phyloP scores from a whole-genome alignment of 345 rosid species.

The Euphorbia tirucalli region DNA sequence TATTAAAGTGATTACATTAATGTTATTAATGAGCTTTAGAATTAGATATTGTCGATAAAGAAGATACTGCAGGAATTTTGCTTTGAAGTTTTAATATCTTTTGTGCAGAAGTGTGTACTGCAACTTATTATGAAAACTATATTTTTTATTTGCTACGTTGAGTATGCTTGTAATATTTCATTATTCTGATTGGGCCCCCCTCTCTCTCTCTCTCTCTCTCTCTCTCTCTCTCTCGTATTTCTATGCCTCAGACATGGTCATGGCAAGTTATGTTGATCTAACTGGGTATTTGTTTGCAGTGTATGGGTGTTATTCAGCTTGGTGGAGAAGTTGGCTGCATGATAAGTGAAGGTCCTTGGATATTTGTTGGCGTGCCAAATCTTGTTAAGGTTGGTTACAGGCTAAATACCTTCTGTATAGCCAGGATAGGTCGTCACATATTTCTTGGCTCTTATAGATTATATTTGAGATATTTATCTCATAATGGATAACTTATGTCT shows the following conservation, averaged over 20 bases:
- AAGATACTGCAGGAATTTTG: neutral
- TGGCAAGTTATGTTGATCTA: neutral
- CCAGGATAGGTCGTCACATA: constrained; percentile 3
- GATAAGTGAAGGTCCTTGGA: constrained; percentile 95
- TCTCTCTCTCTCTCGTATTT: neutral
- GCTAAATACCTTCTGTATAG: neutral
- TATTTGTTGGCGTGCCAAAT: constrained; percentile 86
- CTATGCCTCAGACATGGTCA: neutral
- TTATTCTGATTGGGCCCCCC: neutral
- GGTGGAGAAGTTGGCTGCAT: constrained; percentile 94
- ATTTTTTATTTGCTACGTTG: neutral
- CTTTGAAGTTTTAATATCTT: neutral
- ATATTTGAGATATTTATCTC: neutral
- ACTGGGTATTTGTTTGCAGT: constrained; percentile 41
- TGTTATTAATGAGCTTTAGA: neutral
- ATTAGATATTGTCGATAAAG: neutral
- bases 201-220: neutral
- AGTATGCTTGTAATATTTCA: neutral
- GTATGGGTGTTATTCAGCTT: constrained; percentile 55
- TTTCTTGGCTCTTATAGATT: neutral
- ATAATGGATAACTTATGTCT: neutral
- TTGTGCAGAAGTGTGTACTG: neutral
- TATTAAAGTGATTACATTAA: neutral
- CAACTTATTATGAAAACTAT: neutral
- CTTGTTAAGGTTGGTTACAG: constrained; percentile 61